Base-by-base conservation (phyloP, 1,284 basidiomycete genomes). In the Fomitopsis betulina region DNA sequence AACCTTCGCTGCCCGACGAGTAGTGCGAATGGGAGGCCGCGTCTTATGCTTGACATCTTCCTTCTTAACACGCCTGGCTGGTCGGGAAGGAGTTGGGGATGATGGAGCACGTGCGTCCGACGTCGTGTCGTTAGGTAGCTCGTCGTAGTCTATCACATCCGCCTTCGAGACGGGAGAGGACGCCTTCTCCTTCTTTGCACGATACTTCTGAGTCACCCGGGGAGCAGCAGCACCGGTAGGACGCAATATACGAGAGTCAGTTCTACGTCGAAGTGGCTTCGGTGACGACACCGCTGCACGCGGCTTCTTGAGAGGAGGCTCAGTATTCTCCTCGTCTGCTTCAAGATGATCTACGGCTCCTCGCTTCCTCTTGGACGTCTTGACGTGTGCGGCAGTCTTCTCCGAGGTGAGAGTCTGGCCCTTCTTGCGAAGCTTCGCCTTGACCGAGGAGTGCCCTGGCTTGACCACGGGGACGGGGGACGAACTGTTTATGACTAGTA, bases 91-190 rank as follows among this genome's bases (percentile, higher is more conserved):
- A 6, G 42, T 21, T 13, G 53, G 53, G 7, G 53, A 45, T 12
- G 53, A 45, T 2, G 23, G 39, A 15, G 12, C n/a, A 13, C 53
- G 53, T 45, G 23, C 17, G 38, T 39, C 27, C 33, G 40, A 42
- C 3, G 25, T 27, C 25, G 52, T 50, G 17, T 55, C 45, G 23
- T 57, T 57, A 50, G 69, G 70, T 19, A 70, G 56, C n/a, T 56
- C 61, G 50, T 70, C 69, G 51, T 68, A 71, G 51, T 71, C 66
- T 19, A 70, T 55, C 19, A 35, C 37, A 2, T 52, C 40, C 9
- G 37, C 25, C 6, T 37, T 27, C 5, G 51, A 23, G 3, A 19
- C 21, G n/a, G 63, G 61, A 13, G 66, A 65, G 5, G 68, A 67
- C 2, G 59, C 53, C 15, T 58, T 53, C 1, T 58, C 63, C 52